Base-by-base conservation (phyloP, 768 basidiomycete species). In the Mycena albidolilacea region DNA sequence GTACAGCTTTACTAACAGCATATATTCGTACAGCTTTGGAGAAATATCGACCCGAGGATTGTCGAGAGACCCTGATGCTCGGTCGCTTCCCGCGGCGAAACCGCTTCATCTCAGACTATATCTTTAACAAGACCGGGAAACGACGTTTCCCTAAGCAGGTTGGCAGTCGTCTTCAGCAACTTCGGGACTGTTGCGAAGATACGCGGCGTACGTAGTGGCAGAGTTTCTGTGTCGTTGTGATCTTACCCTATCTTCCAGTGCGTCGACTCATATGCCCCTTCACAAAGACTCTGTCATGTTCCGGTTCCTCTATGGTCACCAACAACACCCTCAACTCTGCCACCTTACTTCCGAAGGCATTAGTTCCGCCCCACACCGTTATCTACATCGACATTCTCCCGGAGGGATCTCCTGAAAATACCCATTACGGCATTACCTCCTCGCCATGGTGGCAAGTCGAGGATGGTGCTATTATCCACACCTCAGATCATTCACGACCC, bases 111-210 rank as follows among this genome's bases (percentile, higher is more conserved):
- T 88, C 90, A 63, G 87, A 90, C 70, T 87, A 89, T 76, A 90
- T 91, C 75, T 83, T 84, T 79, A 81, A 82, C 44, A 87, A 87
- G 75, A 94, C 93, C 0, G 92, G 93, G 38, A 90, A 91, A 79
- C 85, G 86, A 70, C 87, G 93, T 70, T 91, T 91, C 9, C 88
- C 93, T 38, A 94, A 94, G 80, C 93, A 94, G 81, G 93, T 94
- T 60, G 93, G 93, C 60, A 93, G 91, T 78, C 92, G 93, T 66
- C 84, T 95, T 37, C 93, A 95, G 78, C 93, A 94, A 77, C 87
- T 95, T 54, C 84, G 92, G 75, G 93, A 95, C 81, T 92, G 92
- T 1, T 87, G 90, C 75, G 89, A 91, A 61, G 92, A 91, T 46
- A 91, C 91, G 79, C 84, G 88, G 79, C 84, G 93, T 94, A 79